Evolutionary conservation across 164 flowering plant species (phyloP), one percentile per base, ranked within the genome.

Genomic region (Macadamia tetraphylla): DNA sequence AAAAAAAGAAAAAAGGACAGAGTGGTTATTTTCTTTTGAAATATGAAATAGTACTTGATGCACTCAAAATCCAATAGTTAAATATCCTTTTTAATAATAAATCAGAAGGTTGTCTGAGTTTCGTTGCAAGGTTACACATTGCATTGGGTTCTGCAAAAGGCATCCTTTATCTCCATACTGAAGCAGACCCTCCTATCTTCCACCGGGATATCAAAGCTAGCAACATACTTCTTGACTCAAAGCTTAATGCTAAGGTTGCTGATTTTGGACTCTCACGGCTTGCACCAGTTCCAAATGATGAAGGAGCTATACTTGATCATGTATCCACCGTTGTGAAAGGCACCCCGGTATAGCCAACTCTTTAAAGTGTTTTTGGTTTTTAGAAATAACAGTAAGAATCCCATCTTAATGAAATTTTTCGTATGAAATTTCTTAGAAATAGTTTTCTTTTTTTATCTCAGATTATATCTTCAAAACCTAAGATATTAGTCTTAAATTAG

Each of bases 91-190:
- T 35, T 35, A 35, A 4, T 35, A 1, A n/a, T 49, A 78, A 75
- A 62, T 6, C 71, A 59, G 71, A 74, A 59, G 75, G 56, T 76
- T 63, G 35, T 62, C 64, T 78, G 59, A 73, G 66, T 60, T 81
- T 81, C 40, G 65, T 59, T 15, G 75, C 60, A 75, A 78, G 88
- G 64, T 62, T 82, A 51, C 71, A 40, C 0, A 77, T 84, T 35
- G 86, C 88, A 44, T 52, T 81, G 64, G 85, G 77, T 71, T 79
- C 88, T 14, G 85, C 88, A 13, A 84, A 81, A 69, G 88, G 88
- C 23, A 81, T 84, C 59, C 82, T 87, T 23, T 87, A 87, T 71
- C 88, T 87, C 68, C 92, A 87, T 49, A 87, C 76, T 0, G 85
- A 81, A 73, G 88, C 86, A 9, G 60, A 81, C 35, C 88, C 86